Conservation (phyloP, 2,329 filamentous ascomycete genomes). For the Cladosporium sp. region DNA sequence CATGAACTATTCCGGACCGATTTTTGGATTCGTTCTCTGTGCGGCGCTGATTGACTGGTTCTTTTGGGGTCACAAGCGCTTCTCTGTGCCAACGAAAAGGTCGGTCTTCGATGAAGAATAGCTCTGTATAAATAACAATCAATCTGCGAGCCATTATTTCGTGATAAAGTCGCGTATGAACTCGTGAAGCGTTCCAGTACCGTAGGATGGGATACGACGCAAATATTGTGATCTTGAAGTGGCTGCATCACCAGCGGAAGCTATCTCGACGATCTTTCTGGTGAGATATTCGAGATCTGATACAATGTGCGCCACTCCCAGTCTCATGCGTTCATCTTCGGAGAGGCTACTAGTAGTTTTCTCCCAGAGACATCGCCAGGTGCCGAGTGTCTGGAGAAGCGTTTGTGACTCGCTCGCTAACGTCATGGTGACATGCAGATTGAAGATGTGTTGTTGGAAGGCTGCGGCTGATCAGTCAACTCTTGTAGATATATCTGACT, state of each 20-base stretch:
- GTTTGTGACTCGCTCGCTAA: not conserved
- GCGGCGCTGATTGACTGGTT: conserved; percentile 18
- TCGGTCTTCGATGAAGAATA: not conserved
- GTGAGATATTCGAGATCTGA: not conserved
- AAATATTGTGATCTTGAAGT: conserved; percentile 3
- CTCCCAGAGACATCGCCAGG: conserved; percentile 3
- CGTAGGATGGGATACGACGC: not conserved
- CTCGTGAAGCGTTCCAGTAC: conserved; percentile 2
- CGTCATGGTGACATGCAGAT: conserved; percentile 6
- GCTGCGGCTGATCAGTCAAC: not conserved
- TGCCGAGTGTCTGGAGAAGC: not conserved
- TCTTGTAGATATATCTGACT: too few species aligned
- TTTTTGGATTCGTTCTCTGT: conserved; percentile 10
- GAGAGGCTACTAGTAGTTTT: not conserved
- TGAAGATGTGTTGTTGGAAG: conserved; percentile 11
- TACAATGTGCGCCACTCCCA: conserved; percentile 9
- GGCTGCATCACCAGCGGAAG: not conserved
- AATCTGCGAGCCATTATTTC: too few species aligned
- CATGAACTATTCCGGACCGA: conserved; percentile 18
- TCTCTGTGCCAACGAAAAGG: conserved; percentile 2
- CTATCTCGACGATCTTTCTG: not conserved
- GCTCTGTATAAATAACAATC: too few species aligned
- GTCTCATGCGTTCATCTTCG: conserved; percentile 1
- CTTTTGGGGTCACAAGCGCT: conserved; percentile 7
- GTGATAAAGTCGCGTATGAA: too few species aligned